phyloP scores from a whole-genome alignment of 768 basidiomycete genomes.

The Suillus bovinus region DNA sequence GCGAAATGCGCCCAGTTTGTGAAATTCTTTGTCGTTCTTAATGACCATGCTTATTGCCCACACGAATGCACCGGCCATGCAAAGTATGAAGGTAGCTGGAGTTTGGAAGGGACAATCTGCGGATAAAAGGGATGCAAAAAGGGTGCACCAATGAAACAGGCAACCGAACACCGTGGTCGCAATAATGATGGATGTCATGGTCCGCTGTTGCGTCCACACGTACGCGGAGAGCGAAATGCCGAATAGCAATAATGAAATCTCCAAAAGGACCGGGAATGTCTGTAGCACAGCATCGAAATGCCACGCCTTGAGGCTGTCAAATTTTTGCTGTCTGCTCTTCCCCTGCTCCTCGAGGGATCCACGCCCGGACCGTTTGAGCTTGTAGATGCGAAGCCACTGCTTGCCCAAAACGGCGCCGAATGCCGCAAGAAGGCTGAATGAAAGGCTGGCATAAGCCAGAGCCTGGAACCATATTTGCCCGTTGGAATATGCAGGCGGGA shows the following conservation, averaged over 20 bases:
- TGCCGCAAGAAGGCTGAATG: conserved; percentile 17
- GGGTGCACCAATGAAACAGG: conserved; percentile 14
- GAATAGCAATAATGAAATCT: conserved; percentile 18
- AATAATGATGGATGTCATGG: conserved; percentile 11
- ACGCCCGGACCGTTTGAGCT: not conserved
- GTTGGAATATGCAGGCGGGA: not conserved
- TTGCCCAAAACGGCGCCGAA: conserved; percentile 18
- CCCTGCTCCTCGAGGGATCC: conserved; percentile 13
- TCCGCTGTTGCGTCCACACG: conserved; percentile 11
- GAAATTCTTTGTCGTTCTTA: not conserved
- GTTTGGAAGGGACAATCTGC: conserved; percentile 18
- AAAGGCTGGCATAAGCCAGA: conserved; percentile 16
- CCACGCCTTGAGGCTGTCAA: conserved; percentile 16
- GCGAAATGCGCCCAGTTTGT: not conserved
- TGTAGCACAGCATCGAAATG: conserved; percentile 18
- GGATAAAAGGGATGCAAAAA: conserved; percentile 11
- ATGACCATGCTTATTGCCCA: not conserved
- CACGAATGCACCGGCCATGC: conserved; percentile 9
- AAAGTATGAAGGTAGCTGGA: conserved; percentile 6
- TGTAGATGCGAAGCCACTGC: conserved; percentile 15
- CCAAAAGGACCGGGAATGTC: conserved; percentile 15
- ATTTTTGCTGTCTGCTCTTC: conserved; percentile 11
- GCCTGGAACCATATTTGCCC: conserved; percentile 14
- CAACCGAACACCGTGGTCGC: conserved; percentile 11
- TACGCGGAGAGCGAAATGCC: conserved; percentile 14